Percentiles rank a stretch among this genome's conserved stretches.
Conservation (phyloP, 306 rosid genomes). For the Dalbergia oliveri region DNA sequence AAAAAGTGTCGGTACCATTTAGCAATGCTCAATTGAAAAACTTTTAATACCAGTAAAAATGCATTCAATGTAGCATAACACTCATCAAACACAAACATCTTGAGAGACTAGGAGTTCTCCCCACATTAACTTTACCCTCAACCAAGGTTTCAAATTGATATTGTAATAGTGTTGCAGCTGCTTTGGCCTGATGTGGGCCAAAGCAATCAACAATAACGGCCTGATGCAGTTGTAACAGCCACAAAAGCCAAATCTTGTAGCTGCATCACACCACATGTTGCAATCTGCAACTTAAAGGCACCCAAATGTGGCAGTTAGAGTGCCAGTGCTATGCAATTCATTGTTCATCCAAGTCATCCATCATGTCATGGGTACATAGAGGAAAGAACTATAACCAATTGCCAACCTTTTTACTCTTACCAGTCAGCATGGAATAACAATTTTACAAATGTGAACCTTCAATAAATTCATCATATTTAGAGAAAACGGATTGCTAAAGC, state of each 20-base stretch:
- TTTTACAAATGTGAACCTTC: not conserved
- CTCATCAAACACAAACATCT: constrained; percentile 16
- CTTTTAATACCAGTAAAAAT: not conserved
- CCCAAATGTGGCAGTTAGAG: constrained; percentile 6
- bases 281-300: constrained; percentile 16
- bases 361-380: not conserved
- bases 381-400: constrained; percentile 31
- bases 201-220: not conserved
- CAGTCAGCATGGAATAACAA: not conserved
- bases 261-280: not conserved
- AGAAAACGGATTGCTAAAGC: constrained; percentile 7
- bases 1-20: not conserved
- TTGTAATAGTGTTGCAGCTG: not conserved
- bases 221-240: not conserved
- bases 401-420: constrained; percentile 5
- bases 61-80: constrained; percentile 22
- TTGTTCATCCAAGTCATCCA: constrained; percentile 31
- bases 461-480: constrained; percentile 1
- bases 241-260: not conserved
- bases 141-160: not conserved
- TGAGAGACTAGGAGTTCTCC: not conserved
- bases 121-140: not conserved
- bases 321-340: constrained; percentile 23
- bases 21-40: not conserved
- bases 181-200: not conserved